phyloP scores from a whole-genome alignment of 495 filamentous ascomycete genomes.

The Tuber magnatum region DNA sequence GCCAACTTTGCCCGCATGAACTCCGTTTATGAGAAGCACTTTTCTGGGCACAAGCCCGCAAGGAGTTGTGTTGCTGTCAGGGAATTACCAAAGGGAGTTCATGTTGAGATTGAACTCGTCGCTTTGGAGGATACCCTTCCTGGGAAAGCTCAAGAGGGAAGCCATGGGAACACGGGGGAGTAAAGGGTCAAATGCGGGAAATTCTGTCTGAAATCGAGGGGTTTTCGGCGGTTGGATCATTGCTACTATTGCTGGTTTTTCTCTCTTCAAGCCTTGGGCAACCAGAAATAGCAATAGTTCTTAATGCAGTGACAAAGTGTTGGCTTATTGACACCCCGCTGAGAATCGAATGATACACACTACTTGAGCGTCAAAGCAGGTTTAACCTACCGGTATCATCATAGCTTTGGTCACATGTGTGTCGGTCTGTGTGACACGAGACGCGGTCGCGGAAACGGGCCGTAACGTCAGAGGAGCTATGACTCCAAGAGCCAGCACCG shows the following conservation, averaged over 20 bases:
- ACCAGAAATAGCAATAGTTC: neutral
- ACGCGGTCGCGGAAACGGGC: neutral
- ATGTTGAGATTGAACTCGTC: constrained; percentile 85
- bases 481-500: neutral
- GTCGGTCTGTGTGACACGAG: neutral
- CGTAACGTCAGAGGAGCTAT: neutral
- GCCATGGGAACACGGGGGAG: neutral
- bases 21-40: constrained; percentile 77
- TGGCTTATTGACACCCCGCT: neutral
- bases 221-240: neutral
- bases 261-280: neutral
- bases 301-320: neutral
- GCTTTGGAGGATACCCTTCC: constrained; percentile 46
- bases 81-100: constrained; percentile 81
- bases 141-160: constrained; percentile 2
- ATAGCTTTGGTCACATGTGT: neutral
- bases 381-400: no score
- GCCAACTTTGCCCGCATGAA: constrained; percentile 73
- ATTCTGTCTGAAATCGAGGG: neutral
- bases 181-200: neutral
- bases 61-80: constrained; percentile 87
- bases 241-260: neutral
- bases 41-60: constrained; percentile 65
- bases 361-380: neutral
- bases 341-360: neutral